Percentiles rank a stretch among this genome's conserved stretches.
Evolutionary conservation across 192 early-diverging fungal genomes (phyloP).

Genomic region (Martensiomyces pterosporus): DNA sequence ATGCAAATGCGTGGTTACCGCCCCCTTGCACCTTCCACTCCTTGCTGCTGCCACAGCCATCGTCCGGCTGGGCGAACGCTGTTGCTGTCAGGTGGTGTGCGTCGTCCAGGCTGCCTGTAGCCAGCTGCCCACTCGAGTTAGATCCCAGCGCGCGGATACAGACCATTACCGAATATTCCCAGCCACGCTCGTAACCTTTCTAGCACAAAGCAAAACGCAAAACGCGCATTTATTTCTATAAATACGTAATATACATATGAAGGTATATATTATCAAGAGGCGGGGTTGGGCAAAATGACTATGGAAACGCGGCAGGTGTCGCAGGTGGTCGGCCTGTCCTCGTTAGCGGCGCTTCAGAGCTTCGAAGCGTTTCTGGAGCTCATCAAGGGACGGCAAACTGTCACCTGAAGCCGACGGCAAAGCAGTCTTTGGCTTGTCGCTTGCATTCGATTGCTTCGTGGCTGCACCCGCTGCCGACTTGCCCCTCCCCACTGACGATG

Average conservation of each 20-base stretch:
- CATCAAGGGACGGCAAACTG: conserved; percentile 66
- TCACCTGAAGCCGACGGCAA: conserved; percentile 26
- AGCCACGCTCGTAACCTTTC: too few species aligned
- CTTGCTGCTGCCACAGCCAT: neutral
- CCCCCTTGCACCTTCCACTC: conserved; percentile 23
- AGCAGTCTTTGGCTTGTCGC: too few species aligned
- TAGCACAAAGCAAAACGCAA: too few species aligned
- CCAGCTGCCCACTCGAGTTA: conserved; percentile 48
- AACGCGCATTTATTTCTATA: conserved; percentile 1
- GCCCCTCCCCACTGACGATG: too few species aligned
- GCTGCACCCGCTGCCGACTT: too few species aligned
- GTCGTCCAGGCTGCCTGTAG: conserved; percentile 26
- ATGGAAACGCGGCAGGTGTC: too few species aligned
- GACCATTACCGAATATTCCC: conserved; percentile 19
- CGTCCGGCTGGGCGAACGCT: neutral
- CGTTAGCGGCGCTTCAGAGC: conserved; percentile 58
- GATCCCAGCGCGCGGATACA: conserved; percentile 33
- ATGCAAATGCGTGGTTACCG: conserved; percentile 44
- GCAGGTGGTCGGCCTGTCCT: too few species aligned
- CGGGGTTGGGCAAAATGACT: too few species aligned
- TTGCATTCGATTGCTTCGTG: too few species aligned
- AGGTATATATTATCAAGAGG: too few species aligned
- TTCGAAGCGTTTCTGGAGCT: conserved; percentile 69
- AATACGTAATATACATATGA: too few species aligned
- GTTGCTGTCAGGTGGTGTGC: conserved; percentile 11